These are phyloP conservation scores for Exophiala sp. DNA, from an alignment of 2,329 filamentous ascomycete species.

Conservation along the genomic window DNA sequence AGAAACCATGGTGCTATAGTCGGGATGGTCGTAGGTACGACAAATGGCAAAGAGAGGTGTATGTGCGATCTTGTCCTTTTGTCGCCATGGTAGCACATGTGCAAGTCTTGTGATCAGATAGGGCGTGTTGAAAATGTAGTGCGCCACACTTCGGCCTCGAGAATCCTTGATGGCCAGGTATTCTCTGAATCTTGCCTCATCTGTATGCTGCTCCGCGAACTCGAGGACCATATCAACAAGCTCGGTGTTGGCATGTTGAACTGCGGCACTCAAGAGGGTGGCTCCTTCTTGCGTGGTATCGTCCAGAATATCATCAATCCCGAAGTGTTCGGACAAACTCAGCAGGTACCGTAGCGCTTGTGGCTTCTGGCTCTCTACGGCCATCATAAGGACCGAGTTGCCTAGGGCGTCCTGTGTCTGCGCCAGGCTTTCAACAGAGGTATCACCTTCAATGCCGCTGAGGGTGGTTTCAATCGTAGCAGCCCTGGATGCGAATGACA, in stretches of 20 bases:
- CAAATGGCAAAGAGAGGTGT: conserved; percentile 96
- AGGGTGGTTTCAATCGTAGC: conserved; percentile 71
- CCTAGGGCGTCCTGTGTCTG: conserved; percentile 62
- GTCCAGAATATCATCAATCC: conserved; percentile 66
- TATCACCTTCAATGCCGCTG: conserved; percentile 77
- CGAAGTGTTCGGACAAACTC: conserved; percentile 71
- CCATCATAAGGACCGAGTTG: conserved; percentile 87
- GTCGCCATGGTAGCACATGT: conserved; percentile 75
- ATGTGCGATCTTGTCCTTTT: conserved; percentile 93
- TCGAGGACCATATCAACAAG: conserved; percentile 73
- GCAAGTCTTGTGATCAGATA: conserved; percentile 74
- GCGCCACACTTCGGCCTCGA: conserved; percentile 84
- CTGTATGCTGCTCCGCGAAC: conserved; percentile 60
- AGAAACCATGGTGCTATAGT: conserved; percentile 85
- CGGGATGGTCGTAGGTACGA: conserved; percentile 86
- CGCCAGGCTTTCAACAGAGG: conserved; percentile 66
- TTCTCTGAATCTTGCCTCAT: conserved; percentile 54
- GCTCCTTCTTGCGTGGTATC: conserved; percentile 89
- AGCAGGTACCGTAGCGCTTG: conserved; percentile 77
- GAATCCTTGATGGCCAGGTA: conserved; percentile 77
- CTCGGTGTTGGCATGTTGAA: conserved; percentile 74
- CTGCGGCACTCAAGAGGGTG: conserved; percentile 81
- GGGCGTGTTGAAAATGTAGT: conserved; percentile 92
- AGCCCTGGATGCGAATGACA: conserved; percentile 76
- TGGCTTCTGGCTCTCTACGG: conserved; percentile 67